Base-by-base conservation (phyloP, 2,329 filamentous ascomycete genomes). In the Ophiostoma sp. region DNA sequence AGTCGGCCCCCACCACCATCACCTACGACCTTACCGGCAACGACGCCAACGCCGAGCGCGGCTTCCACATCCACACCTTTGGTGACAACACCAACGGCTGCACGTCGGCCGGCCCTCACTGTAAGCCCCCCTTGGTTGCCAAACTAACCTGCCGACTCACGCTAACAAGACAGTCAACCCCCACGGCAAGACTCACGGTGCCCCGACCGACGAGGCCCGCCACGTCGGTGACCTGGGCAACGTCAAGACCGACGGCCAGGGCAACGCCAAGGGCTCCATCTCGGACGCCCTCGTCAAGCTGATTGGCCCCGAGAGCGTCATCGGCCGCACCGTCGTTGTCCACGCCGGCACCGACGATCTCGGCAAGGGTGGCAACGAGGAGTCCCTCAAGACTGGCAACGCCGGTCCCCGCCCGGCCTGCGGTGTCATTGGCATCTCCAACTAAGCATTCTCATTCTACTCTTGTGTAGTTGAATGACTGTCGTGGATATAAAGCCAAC, bases 61-160 rank as follows among this genome's bases (percentile, higher is more conserved):
- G 94, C 85, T 94, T 98, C 89, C 96, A 99, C 89, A 91, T 99
- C 82, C 96, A 99, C 88, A 93, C 96, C 84, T 99, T 97, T 82
- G 96, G 96, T 83, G 96, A 98, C 90, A 98, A 98, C 90, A 98
- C 96, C 89, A 99, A 99, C 87, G 96, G 96, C 84, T 99, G 96
- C 93, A 98, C 95, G 78, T 97, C 93, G 78, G 96, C 96, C 78
- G 96, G 96, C 72, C 95, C 96, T 85, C 96, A 99, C 88, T 99
- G 94, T 97, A 87, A 83, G 93, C 86, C 48, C 17, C 17, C 63
- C 50, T 50, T 36, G 17, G n/a, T 12, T 55, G 7, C 19, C 3
- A 28, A 11, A 25, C 11, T 28, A 8, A 12, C 19, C 3, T 2
- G 42, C 11, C 39, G 2, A 22, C 48, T 6, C 4, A 15, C 15